Conservation (phyloP, 305 asterid genomes). For the Caryopteris hybrid region DNA sequence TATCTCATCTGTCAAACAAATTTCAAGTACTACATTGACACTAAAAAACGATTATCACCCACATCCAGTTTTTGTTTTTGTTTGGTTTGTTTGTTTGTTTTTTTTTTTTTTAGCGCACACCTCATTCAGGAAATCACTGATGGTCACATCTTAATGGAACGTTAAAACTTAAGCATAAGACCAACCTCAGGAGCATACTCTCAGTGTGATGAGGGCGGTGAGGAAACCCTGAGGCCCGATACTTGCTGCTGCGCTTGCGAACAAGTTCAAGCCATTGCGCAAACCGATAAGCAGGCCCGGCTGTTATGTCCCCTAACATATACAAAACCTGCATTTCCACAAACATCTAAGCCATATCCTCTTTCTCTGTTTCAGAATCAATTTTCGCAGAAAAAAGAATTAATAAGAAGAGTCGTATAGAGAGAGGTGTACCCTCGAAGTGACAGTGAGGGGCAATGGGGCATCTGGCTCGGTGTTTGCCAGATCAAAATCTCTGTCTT, state of each 20-base stretch:
- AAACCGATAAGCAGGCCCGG: conserved; percentile 88
- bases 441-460: conserved; percentile 90
- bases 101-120: too few species aligned
- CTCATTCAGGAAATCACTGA: background rate
- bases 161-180: conserved; percentile 11
- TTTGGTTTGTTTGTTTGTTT: too few species aligned
- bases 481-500: conserved; percentile 65
- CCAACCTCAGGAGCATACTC: conserved; percentile 74
- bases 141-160: too few species aligned
- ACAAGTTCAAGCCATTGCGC: conserved; percentile 98
- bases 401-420: background rate
- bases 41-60: background rate
- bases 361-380: background rate
- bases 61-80: too few species aligned
- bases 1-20: too few species aligned
- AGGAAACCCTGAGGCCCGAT: conserved; percentile 85
- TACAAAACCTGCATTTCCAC: conserved; percentile 69
- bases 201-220: conserved; percentile 46
- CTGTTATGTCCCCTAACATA: conserved; percentile 95
- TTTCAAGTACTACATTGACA: background rate
- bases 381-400: background rate
- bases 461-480: conserved; percentile 64
- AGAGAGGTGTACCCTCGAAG: conserved; percentile 65
- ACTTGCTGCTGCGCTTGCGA: conserved; percentile 80
- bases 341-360: conserved; percentile 1